A percentile compares a stretch with the other conserved stretches of the same genome.
Conservation (phyloP, 495 filamentous ascomycete species). For the Penicillium cataractarum region DNA sequence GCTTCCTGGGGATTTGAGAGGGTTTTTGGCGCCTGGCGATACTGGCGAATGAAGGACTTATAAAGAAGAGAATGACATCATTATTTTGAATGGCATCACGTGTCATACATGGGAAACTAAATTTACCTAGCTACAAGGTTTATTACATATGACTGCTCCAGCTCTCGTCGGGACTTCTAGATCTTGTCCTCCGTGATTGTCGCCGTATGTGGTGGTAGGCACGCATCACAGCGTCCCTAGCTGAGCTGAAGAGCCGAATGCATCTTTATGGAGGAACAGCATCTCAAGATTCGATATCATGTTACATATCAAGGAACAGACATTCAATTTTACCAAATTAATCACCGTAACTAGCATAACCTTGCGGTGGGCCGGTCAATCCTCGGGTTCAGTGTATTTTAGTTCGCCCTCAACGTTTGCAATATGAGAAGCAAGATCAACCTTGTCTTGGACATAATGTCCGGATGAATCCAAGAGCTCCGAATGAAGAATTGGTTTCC, state of each 20-base stretch:
- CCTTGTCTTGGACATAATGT: constrained; percentile 1
- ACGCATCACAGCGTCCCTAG: not conserved
- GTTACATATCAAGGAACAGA: not conserved
- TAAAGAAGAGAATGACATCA: not conserved
- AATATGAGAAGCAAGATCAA: constrained; percentile 16
- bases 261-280: not conserved
- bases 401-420: constrained; percentile 21
- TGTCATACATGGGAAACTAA: not conserved
- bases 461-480: constrained; percentile 17
- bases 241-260: not conserved
- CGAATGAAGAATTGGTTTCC: constrained; percentile 14
- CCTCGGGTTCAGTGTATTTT: not conserved
- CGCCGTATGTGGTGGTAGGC: not conserved
- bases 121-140: not conserved
- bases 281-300: not conserved
- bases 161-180: not conserved
- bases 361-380: not conserved
- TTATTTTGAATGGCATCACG: not conserved
- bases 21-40: not conserved
- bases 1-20: not conserved
- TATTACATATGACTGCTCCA: too few species aligned
- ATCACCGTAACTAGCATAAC: not conserved
- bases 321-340: not conserved
- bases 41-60: not conserved
- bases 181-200: not conserved